Evolutionary conservation across 257 asterid genomes (phyloP).

Genomic region (Petrea volubilis): DNA sequence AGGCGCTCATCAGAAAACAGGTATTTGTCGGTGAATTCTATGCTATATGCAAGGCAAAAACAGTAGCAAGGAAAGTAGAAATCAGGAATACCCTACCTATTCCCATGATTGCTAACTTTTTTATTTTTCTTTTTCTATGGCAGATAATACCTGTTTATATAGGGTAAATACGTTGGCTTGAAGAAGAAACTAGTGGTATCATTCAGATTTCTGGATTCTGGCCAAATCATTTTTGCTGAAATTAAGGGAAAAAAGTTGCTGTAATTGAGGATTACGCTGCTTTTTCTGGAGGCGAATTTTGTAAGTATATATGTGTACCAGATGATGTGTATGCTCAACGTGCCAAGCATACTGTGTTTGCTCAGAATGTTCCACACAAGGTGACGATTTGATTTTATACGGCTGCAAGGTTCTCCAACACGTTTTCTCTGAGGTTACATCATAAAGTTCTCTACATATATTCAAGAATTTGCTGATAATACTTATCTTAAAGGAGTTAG

Average conservation of each 20-base stretch:
- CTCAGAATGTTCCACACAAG: conserved; percentile 22
- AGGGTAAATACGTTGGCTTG: conserved; percentile 18
- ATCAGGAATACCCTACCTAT: background rate
- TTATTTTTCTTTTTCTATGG: conserved; percentile 48
- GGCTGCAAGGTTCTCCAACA: too few species aligned
- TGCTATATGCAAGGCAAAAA: conserved; percentile 43
- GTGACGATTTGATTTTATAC: conserved; percentile 33
- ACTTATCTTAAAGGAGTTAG: too few species aligned
- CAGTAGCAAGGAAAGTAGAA: conserved; percentile 33
- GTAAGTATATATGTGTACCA: conserved; percentile 19
- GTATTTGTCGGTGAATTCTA: conserved; percentile 78
- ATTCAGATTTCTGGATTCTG: conserved; percentile 27
- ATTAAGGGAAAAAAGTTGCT: conserved; percentile 29
- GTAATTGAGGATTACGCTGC: conserved; percentile 24
- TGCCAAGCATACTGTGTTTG: conserved; percentile 23
- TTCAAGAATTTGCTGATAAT: too few species aligned
- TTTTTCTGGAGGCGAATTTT: conserved; percentile 42
- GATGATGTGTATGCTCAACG: conserved; percentile 5
- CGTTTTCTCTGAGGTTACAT: too few species aligned
- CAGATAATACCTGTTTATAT: conserved; percentile 9
- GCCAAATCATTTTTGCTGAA: conserved; percentile 29
- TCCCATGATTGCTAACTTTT: conserved; percentile 43
- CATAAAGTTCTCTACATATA: too few species aligned
- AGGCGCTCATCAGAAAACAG: conserved; percentile 70
- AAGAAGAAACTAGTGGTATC: conserved; percentile 19